phyloP scores from a whole-genome alignment of 345 rosid genomes.

The Melastoma malabathricum region DNA sequence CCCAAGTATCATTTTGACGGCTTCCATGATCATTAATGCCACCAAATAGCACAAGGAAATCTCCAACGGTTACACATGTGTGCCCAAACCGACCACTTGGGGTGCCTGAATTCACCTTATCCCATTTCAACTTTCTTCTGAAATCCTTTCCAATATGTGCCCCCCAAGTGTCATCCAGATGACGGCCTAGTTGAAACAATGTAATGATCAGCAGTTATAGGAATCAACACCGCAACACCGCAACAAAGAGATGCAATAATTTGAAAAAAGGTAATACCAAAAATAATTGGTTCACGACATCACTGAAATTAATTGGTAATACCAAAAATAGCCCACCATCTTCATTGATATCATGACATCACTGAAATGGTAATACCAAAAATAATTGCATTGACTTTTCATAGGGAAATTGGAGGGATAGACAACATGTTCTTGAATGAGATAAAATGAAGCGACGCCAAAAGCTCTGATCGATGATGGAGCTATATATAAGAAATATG shows the following conservation, averaged over 20 bases:
- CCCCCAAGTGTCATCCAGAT: conserved; percentile 94
- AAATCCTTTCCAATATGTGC: conserved; percentile 45
- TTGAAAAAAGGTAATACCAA: too few relatives aligned
- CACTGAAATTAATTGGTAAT: neutral
- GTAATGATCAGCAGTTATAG: neutral
- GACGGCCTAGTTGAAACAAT: conserved; percentile 42
- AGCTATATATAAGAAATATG: too few relatives aligned
- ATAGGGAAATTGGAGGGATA: too few relatives aligned
- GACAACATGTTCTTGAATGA: too few relatives aligned
- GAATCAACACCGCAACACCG: conserved; percentile 1
- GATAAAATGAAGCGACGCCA: too few relatives aligned
- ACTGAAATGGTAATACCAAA: neutral
- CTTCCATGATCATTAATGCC: conserved; percentile 81
- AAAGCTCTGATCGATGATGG: too few relatives aligned
- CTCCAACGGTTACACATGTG: conserved; percentile 46
- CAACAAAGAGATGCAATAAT: too few relatives aligned
- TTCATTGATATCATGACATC: neutral
- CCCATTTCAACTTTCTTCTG: conserved; percentile 39
- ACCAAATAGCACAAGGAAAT: conserved; percentile 61
- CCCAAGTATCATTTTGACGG: conserved; percentile 81
- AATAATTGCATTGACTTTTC: too few relatives aligned
- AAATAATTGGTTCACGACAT: neutral
- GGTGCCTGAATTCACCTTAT: conserved; percentile 47
- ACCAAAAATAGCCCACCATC: neutral
- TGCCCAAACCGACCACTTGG: conserved; percentile 97